phyloP scores from a whole-genome alignment of 305 asterid genomes.

The Lippia alba region DNA sequence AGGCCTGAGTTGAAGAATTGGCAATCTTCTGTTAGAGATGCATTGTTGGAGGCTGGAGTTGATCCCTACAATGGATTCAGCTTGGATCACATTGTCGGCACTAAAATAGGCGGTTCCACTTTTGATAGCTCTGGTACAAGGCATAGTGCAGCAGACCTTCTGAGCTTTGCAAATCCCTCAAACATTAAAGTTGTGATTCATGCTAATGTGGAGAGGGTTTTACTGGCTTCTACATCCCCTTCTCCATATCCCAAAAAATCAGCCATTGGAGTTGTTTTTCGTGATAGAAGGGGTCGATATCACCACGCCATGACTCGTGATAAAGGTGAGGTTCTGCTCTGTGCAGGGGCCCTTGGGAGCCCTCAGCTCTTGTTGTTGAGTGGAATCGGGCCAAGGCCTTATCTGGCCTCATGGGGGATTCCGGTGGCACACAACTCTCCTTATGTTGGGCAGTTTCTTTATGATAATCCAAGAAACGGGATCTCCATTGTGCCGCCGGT shows the following conservation, averaged over 20 bases:
- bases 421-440: conserved; percentile 74
- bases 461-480: conserved; percentile 90
- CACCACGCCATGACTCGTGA: conserved; percentile 79
- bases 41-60: conserved; percentile 77
- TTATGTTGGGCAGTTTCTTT: conserved; percentile 72
- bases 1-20: conserved; percentile 76
- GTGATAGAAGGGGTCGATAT: conserved; percentile 55
- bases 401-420: conserved; percentile 89
- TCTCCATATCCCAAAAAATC: conserved; percentile 34
- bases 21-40: conserved; percentile 90
- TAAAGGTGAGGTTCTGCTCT: conserved; percentile 69
- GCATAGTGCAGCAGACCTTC: conserved; percentile 41
- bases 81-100: conserved; percentile 76
- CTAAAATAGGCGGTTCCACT: conserved; percentile 90
- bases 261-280: conserved; percentile 73
- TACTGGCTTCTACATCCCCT: conserved; percentile 47
- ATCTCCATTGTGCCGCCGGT: conserved; percentile 78
- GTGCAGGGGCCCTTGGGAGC: conserved; percentile 88
- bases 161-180: conserved; percentile 54
- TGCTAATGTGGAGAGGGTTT: conserved; percentile 74
- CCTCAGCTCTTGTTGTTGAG: conserved; percentile 88
- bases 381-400: conserved; percentile 86
- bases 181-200: conserved; percentile 64
- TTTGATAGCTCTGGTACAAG: conserved; percentile 60
- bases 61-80: conserved; percentile 77